phyloP scores from a whole-genome alignment of 1,139 yeast species.

The Candida sanyaensis region DNA sequence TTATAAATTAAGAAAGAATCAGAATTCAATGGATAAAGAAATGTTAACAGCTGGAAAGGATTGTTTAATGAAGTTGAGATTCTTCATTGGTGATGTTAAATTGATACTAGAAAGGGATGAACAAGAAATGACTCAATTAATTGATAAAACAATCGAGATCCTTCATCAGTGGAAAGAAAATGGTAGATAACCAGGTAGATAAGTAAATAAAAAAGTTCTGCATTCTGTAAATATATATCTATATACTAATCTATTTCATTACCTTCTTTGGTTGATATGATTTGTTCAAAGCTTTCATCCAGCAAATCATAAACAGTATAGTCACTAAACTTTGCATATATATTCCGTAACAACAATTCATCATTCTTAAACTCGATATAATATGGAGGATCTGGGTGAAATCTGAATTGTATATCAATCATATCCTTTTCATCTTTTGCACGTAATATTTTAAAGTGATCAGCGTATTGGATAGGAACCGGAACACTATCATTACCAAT shows the following conservation, averaged over 20 bases:
- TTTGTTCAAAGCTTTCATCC: not conserved
- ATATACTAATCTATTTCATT: not conserved
- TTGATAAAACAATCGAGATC: constrained; percentile 23
- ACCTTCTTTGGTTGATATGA: not conserved
- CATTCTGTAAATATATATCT: not conserved
- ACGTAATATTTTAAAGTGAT: not conserved
- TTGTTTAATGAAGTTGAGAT: constrained; percentile 21
- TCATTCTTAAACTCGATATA: not conserved
- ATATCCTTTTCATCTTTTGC: not conserved
- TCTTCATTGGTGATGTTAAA: constrained; percentile 37
- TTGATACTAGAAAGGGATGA: constrained; percentile 33
- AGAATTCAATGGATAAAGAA: constrained; percentile 2
- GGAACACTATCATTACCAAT: not conserved
- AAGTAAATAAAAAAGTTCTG: too few relatives aligned
- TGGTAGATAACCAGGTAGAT: not conserved
- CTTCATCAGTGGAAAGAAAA: constrained; percentile 28
- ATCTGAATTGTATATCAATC: not conserved
- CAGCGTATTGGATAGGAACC: not conserved
- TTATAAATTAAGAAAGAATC: constrained; percentile 5
- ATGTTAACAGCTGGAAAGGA: constrained; percentile 3
- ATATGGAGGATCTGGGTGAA: constrained; percentile 1
- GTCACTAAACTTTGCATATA: not conserved
- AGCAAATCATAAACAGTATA: not conserved
- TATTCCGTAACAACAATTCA: not conserved
- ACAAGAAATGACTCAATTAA: constrained; percentile 21